Evolutionary conservation across 1,284 basidiomycete genomes (phyloP).

Genomic region (Ceratobasidium sp.): DNA sequence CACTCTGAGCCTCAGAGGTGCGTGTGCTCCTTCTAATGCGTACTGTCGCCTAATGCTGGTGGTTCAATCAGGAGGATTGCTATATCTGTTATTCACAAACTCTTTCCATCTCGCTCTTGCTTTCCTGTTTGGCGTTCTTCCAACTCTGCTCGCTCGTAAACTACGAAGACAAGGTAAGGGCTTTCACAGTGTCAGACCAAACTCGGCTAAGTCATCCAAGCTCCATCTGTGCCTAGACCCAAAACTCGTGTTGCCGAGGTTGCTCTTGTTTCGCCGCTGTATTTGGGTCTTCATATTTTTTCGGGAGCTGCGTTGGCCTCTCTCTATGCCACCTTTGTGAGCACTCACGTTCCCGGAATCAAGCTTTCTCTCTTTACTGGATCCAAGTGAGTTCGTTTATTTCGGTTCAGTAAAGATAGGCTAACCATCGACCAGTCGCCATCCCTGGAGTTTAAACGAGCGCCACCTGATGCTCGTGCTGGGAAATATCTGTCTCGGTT

Average conservation of each 20-base stretch:
- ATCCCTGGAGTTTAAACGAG: slow-evolving; percentile 35
- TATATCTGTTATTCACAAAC: slow-evolving; percentile 22
- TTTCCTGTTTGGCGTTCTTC: slow-evolving; percentile 25
- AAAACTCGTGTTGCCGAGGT: slow-evolving; percentile 32
- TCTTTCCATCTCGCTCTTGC: slow-evolving; percentile 16
- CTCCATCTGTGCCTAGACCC: slow-evolving; percentile 6
- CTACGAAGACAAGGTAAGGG: slow-evolving; percentile 32
- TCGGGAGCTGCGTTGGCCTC: slow-evolving; percentile 17
- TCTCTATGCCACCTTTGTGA: slow-evolving; percentile 20
- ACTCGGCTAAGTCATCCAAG: neutral
- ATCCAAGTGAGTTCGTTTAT: slow-evolving; percentile 11
- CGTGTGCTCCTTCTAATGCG: neutral
- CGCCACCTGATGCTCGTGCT: slow-evolving; percentile 23
- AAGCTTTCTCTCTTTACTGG: slow-evolving; percentile 40
- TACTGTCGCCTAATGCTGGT: slow-evolving; percentile 4
- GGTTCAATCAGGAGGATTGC: neutral
- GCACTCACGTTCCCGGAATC: slow-evolving; percentile 21
- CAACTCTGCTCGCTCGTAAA: slow-evolving; percentile 34
- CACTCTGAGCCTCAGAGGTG: slow-evolving; percentile 25
- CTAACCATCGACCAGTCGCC: slow-evolving; percentile 15
- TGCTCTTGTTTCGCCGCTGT: slow-evolving; percentile 1
- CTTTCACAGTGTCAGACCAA: neutral
- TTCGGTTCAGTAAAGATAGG: neutral
- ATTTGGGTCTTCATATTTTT: slow-evolving; percentile 9
- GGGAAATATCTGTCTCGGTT: slow-evolving; percentile 7